Percentiles rank a stretch among this genome's conserved stretches.
phyloP scores from a whole-genome alignment of 148 eudicot genomes.

The Rhododendron griersonianum region DNA sequence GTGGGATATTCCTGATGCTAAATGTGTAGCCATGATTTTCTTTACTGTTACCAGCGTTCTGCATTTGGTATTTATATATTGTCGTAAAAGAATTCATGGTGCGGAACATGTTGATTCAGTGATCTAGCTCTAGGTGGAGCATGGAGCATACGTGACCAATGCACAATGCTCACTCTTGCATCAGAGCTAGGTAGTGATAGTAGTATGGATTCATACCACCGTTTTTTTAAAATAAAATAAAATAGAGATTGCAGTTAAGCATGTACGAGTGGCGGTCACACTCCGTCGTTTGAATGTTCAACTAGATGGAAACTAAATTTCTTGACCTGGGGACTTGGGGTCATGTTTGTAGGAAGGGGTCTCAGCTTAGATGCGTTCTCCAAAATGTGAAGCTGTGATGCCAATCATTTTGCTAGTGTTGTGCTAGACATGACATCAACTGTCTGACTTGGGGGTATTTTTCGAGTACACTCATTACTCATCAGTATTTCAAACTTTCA shows the following conservation, averaged over 20 bases:
- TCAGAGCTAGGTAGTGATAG: background rate
- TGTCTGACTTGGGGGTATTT: background rate
- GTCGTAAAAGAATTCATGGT: background rate
- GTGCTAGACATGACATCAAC: background rate
- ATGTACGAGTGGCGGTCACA: background rate
- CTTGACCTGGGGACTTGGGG: background rate
- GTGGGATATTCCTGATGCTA: background rate
- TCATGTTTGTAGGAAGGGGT: background rate
- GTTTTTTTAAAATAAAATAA: no score
- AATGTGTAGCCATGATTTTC: background rate
- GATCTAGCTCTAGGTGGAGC: background rate
- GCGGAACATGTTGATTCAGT: background rate
- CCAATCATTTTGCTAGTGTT: background rate
- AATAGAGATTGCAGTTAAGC: background rate
- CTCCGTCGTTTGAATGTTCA: background rate
- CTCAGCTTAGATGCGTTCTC: background rate
- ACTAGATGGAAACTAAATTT: no score
- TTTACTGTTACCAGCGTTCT: background rate
- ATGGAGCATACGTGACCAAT: background rate
- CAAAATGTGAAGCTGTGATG: background rate
- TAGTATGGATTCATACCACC: background rate
- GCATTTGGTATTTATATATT: background rate
- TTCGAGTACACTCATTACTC: no score
- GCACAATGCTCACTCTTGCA: background rate
- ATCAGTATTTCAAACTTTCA: background rate